Evolutionary conservation across 257 asterid species (phyloP), one percentile per base, ranked within the genome.

Genomic region (Solanum paucissectum): DNA sequence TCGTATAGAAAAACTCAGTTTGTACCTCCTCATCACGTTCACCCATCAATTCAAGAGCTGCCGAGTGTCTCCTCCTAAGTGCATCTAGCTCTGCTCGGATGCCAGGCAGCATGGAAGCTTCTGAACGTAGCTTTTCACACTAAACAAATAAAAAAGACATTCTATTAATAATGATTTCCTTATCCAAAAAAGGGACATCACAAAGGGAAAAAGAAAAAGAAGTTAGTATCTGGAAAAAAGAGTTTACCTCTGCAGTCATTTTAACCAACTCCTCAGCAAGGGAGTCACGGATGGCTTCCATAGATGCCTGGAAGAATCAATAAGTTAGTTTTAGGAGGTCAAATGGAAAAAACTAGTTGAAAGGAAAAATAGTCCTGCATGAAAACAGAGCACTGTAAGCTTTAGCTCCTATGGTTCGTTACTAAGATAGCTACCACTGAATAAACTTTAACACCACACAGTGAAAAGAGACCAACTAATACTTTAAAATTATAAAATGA

Each of bases 21-120:
- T 29, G 66, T 95, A 97, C 99, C 99, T 97, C 99, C 88, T 97
- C 99, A 91, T 97, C 99, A 33, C 98, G 98, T 93, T 97, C 99
- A 46, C 99, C 99, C 99, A 97, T 97, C 93, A 97, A 92, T 91
- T 97, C 99, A 83, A 97, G 92, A 44, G 99, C 99, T 11, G 99
- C 96, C 5, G 98, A 93, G 90, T 97, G 99, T 90, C 99, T 94
- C 89, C 98, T 88, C 89, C 99, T 93, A 46, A 97, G 94, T 85
- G 99, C 97, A 88, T 96, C 99, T 90, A 97, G 90, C 92, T 97
- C 99, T 83, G 99, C 99, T 34, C 96, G 94, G 86, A 95, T 73
- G 86, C 98, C 98, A 90, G 99, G 99, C 84, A 97, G 92, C 86
- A 93, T 84, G 69, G 98, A 90, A 85, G 98, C 95, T 93, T 97